Base-by-base conservation (phyloP, 2,329 filamentous ascomycete species). In the Exophiala sp. region DNA sequence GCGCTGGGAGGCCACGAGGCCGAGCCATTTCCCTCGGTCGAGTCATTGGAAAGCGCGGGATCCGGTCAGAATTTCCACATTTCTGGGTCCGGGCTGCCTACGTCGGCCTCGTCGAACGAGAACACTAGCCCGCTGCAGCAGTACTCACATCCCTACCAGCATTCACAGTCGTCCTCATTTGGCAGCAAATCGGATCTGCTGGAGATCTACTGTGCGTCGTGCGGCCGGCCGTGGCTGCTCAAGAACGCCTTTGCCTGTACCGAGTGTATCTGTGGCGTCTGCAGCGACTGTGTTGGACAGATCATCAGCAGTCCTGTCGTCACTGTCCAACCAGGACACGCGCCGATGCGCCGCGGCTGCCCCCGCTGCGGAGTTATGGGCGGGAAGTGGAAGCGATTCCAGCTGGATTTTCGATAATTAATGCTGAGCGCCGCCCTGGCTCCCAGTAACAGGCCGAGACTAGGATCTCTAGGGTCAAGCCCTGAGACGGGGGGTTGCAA, bases 181-280 rank as follows among this genome's bases (percentile, higher is more conserved):
- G 67, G 68, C 52, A 68, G 61, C 48, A 68, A 64, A 49, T 70
- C 73, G 9, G 59, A 61, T 40, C 77, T 77, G 56, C 85, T 91
- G 2, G 87, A 95, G 65, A 95, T 97, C 35, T 95, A 95, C 66
- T 97, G 91, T 66, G 87, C 90, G 16, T 86, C 85, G 41, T 97
- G 91, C 64, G 82, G 87, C 57, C 81, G 84, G 30, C 75, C 89
- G 14, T 90, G 85, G 44, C 73, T 83, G 9, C 73, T 97, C 21
- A 84, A 82, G 62, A 86, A 91, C 62, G 93, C 88, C 27, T 96
- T 89, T 64, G 91, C 91, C 18, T 97, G 91, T 67, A 95, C 90
- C 1, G 90, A 96, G 68, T 97, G 93, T 67, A 95, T 97, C 57
- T 95, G 88, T 65, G 91, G 90, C 13, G 78, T 97, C 43, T 97